Evolutionary conservation across 1,284 basidiomycete species (phyloP).

Genomic region (Ceraceosorus guamensis): DNA sequence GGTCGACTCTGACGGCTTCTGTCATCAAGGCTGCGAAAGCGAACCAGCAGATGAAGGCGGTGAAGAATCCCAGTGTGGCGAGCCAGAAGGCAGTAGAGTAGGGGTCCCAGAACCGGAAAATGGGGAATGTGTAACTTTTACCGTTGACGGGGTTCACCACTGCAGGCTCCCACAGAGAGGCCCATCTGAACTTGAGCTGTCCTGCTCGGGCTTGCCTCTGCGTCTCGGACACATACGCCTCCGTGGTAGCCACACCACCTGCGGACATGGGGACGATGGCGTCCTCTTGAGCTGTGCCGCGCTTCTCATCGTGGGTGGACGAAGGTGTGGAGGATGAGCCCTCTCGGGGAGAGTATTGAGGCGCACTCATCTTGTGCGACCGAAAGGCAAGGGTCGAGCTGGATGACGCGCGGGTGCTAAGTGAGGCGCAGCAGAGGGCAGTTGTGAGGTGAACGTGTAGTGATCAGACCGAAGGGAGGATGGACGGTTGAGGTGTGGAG

Average conservation of each 20-base stretch:
- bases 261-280: conserved; percentile 6
- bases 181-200: conserved; percentile 30
- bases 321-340: background rate
- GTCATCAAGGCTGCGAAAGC: conserved; percentile 61
- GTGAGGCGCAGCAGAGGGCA: too few species aligned
- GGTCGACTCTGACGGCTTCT: conserved; percentile 58
- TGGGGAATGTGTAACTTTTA: conserved; percentile 57
- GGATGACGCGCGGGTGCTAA: too few species aligned
- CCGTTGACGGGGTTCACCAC: conserved; percentile 56
- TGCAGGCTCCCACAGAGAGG: conserved; percentile 40
- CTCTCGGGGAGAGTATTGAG: background rate
- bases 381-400: too few species aligned
- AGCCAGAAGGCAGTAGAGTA: conserved; percentile 54
- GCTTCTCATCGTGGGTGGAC: background rate
- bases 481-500: too few species aligned
- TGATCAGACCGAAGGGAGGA: too few species aligned
- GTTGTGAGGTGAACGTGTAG: too few species aligned
- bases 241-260: conserved; percentile 16
- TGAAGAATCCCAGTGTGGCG: conserved; percentile 54
- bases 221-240: conserved; percentile 32
- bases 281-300: background rate
- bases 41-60: conserved; percentile 59
- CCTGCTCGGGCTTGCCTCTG: conserved; percentile 15
- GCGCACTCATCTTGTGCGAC: background rate
- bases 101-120: conserved; percentile 56